A percentile compares a stretch with the other conserved stretches of the same genome.
Evolutionary conservation across 2,329 filamentous ascomycete genomes (phyloP).

Genomic region (Alternaria solani): DNA sequence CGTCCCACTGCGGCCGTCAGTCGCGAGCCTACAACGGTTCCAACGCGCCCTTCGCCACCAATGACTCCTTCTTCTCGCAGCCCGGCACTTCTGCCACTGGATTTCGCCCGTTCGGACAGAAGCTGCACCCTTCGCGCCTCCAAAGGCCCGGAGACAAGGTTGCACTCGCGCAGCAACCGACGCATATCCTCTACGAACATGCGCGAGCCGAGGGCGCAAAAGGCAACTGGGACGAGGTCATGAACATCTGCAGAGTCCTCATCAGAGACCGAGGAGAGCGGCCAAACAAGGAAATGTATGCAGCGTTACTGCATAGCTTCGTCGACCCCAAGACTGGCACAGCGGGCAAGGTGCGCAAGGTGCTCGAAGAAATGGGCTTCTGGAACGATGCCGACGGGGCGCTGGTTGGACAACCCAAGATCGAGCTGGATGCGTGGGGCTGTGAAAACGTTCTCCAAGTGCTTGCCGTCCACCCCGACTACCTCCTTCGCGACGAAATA

Average conservation of each 20-base stretch:
- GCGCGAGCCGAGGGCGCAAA: constrained; percentile 37
- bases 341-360: constrained; percentile 65
- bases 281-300: constrained; percentile 71
- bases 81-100: background rate
- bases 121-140: background rate
- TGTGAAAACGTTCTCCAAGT: constrained; percentile 77
- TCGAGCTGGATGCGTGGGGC: constrained; percentile 70
- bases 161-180: constrained; percentile 37
- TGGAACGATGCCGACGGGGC: constrained; percentile 16
- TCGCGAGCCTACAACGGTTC: constrained; percentile 26
- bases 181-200: constrained; percentile 41
- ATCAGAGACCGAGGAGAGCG: constrained; percentile 63
- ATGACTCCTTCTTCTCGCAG: constrained; percentile 11
- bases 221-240: constrained; percentile 37
- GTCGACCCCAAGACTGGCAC: constrained; percentile 70
- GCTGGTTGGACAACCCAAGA: constrained; percentile 53
- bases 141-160: constrained; percentile 9
- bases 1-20: constrained; percentile 2
- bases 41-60: constrained; percentile 5
- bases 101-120: constrained; percentile 14
- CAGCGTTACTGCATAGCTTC: constrained; percentile 77
- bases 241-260: constrained; percentile 64
- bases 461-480: constrained; percentile 85
- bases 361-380: constrained; percentile 76
- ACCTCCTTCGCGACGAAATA: constrained; percentile 74